A percentile compares a stretch with the other conserved stretches of the same genome.
phyloP scores from a whole-genome alignment of 306 rosid genomes.

The Trifolium repens region DNA sequence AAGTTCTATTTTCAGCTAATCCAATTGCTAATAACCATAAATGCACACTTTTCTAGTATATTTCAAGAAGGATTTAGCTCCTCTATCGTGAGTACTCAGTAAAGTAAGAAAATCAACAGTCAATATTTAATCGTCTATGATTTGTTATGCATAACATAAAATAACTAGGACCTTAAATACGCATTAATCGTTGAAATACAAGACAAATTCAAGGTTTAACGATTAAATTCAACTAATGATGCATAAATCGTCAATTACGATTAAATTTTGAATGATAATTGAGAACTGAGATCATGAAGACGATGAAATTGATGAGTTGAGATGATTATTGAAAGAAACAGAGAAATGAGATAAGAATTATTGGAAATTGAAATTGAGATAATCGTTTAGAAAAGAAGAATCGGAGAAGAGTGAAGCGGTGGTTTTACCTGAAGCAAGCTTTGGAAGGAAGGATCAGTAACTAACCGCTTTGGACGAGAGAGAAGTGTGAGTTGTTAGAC shows the following conservation, averaged over 20 bases:
- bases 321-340: neutral
- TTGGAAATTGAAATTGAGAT: slow-evolving; percentile 3
- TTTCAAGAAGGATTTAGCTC: slow-evolving; percentile 13
- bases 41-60: neutral
- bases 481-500: neutral
- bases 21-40: neutral
- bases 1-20: slow-evolving; percentile 19
- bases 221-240: neutral
- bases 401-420: neutral
- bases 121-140: no score
- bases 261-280: neutral
- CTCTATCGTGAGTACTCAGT: neutral
- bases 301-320: neutral
- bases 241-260: neutral
- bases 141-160: no score
- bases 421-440: slow-evolving; percentile 38
- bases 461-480: slow-evolving; percentile 36
- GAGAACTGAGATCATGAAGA: neutral
- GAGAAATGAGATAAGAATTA: neutral
- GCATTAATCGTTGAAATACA: slow-evolving; percentile 18
- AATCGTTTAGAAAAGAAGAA: neutral
- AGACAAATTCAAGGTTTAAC: neutral
- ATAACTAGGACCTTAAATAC: no score
- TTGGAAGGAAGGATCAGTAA: slow-evolving; percentile 31
- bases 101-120: neutral